Conservation (phyloP, 1,284 basidiomycete species). For the Bjerkandera adusta region DNA sequence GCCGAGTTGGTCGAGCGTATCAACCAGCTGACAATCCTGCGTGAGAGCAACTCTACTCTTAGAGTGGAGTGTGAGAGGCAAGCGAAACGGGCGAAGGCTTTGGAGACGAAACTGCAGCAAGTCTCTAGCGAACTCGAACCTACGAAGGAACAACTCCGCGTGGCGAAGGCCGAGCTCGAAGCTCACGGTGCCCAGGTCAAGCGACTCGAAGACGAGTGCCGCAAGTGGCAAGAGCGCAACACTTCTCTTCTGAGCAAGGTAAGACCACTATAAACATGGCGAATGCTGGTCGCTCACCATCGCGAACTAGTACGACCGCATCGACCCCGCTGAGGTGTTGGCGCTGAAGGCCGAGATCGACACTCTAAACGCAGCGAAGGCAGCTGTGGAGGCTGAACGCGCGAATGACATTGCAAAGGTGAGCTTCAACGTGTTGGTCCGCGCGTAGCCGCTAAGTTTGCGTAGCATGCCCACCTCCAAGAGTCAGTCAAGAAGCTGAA, state of each 20-base stretch:
- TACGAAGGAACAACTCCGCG: slow-evolving; percentile 66
- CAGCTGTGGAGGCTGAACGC: slow-evolving; percentile 14
- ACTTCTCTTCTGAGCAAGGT: slow-evolving; percentile 80
- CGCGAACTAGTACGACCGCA: slow-evolving; percentile 80
- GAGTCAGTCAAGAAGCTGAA: slow-evolving; percentile 24
- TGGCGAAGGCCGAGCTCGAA: slow-evolving; percentile 73
- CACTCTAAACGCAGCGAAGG: slow-evolving; percentile 35
- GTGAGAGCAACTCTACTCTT: slow-evolving; percentile 87
- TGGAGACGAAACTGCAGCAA: slow-evolving; percentile 63
- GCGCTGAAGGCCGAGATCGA: slow-evolving; percentile 74
- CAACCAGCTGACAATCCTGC: slow-evolving; percentile 82
- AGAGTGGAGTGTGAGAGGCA: slow-evolving; percentile 73
- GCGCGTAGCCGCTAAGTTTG: too few species aligned
- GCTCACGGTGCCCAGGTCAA: slow-evolving; percentile 67
- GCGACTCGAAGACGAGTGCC: slow-evolving; percentile 77
- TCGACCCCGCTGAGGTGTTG: slow-evolving; percentile 86
- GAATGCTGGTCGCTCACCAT: not conserved
- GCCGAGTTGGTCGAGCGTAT: slow-evolving; percentile 85
- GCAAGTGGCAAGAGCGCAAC: slow-evolving; percentile 85
- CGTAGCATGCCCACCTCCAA: slow-evolving; percentile 19
- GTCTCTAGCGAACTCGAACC: slow-evolving; percentile 72
- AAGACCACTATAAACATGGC: slow-evolving; percentile 2
- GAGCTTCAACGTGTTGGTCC: not conserved
- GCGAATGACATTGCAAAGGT: slow-evolving; percentile 3
- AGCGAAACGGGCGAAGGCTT: slow-evolving; percentile 60